phyloP scores from a whole-genome alignment of 2,329 filamentous ascomycete genomes.

The Nectriaceae sp. region DNA sequence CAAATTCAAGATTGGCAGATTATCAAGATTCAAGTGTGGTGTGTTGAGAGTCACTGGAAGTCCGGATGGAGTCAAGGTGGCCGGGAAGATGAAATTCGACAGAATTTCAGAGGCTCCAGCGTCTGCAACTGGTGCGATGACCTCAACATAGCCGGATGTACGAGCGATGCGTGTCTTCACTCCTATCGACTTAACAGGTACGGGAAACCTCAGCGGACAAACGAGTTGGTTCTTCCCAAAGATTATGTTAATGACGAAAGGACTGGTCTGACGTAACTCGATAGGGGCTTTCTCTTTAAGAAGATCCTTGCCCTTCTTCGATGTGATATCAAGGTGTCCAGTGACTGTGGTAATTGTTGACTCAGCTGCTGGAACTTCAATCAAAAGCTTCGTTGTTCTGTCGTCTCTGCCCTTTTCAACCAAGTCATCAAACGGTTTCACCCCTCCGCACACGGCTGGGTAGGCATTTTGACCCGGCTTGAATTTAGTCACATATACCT shows the following conservation, averaged over 20 bases:
- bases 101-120: constrained; percentile 26
- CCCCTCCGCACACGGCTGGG: constrained; percentile 25
- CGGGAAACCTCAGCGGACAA: constrained; percentile 40
- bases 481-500: constrained; percentile 40
- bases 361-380: constrained; percentile 32
- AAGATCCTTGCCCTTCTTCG: constrained; percentile 35
- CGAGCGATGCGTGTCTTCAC: constrained; percentile 45
- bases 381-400: constrained; percentile 26
- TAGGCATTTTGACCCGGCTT: constrained; percentile 36
- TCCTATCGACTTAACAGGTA: constrained; percentile 38
- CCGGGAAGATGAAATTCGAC: constrained; percentile 40
- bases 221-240: constrained; percentile 36
- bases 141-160: constrained; percentile 46
- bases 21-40: constrained; percentile 46
- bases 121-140: constrained; percentile 38
- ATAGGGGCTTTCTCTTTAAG: constrained; percentile 41
- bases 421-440: constrained; percentile 21
- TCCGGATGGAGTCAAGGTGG: constrained; percentile 23
- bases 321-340: constrained; percentile 41
- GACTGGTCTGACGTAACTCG: constrained; percentile 38
- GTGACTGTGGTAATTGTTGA: constrained; percentile 37
- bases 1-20: constrained; percentile 44
- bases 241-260: constrained; percentile 43
- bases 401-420: constrained; percentile 19
- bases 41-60: constrained; percentile 41